Evolutionary conservation across 73 alveolate genomes (phyloP).

Genomic region (Symbiodinium pilosum): DNA sequence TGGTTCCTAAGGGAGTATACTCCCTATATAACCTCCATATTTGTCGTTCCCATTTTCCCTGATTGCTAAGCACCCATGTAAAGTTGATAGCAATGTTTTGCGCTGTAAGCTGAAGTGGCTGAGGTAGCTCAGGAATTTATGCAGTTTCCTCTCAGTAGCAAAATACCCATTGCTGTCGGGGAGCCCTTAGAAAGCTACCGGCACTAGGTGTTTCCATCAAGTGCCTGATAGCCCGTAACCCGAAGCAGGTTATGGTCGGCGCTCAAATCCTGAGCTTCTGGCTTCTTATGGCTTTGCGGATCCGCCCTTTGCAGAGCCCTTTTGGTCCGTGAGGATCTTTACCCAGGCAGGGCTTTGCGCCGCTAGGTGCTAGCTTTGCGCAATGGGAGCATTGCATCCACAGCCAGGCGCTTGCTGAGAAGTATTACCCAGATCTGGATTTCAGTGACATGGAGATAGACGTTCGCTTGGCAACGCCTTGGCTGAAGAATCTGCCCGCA

Average conservation of each 20-base stretch:
- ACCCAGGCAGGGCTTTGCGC: conserved; percentile 52
- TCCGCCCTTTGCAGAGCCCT: conserved; percentile 80
- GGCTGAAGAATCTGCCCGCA: conserved; percentile 46
- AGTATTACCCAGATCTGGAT: conserved; percentile 48
- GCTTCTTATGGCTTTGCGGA: conserved; percentile 71
- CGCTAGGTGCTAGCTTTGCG: neutral
- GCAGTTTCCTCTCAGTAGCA: too few relatives aligned
- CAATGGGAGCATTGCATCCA: neutral
- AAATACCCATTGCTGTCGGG: too few relatives aligned
- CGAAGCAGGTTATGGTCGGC: conserved; percentile 84
- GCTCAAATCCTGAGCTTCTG: conserved; percentile 63
- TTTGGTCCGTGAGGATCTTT: conserved; percentile 80
- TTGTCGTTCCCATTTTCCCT: too few relatives aligned
- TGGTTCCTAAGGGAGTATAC: too few relatives aligned
- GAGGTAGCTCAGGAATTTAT: too few relatives aligned
- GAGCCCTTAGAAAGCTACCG: too few relatives aligned
- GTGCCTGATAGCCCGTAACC: too few relatives aligned
- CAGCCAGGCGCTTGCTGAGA: conserved; percentile 33
- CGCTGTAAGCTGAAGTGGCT: too few relatives aligned
- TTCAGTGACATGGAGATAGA: conserved; percentile 82
- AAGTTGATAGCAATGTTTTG: too few relatives aligned
- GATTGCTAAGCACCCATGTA: too few relatives aligned
- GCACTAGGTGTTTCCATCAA: too few relatives aligned
- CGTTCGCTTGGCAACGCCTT: conserved; percentile 63
- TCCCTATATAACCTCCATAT: too few relatives aligned